A percentile compares a stretch with the other conserved stretches of the same genome.
Evolutionary conservation across 106 monocot genomes (phyloP).

Genomic region (Triglochin maritima): DNA sequence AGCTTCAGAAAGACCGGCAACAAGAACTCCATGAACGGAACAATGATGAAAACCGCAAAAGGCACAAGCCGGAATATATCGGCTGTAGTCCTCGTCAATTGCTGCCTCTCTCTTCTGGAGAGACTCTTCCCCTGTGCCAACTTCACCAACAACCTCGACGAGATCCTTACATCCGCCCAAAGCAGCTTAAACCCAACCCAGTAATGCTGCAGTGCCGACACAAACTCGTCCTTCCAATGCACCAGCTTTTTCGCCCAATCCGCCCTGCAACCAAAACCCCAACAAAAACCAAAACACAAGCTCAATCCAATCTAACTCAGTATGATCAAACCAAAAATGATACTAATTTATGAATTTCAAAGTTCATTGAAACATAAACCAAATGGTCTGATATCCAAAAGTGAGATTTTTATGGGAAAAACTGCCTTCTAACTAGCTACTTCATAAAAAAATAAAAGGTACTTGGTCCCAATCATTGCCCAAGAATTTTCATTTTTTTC

Average conservation of each 20-base stretch:
- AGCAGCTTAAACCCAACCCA: constrained; percentile 86
- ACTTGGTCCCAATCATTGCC: no score
- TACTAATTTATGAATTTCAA: no score
- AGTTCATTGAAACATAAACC: no score
- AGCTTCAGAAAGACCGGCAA: constrained; percentile 81
- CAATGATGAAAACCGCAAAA: constrained; percentile 88
- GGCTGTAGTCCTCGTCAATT: constrained; percentile 88
- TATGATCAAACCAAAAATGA: no score
- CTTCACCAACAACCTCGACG: constrained; percentile 72
- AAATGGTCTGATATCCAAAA: no score
- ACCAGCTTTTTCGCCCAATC: constrained; percentile 51
- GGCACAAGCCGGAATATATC: constrained; percentile 96
- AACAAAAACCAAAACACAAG: constrained; percentile 8
- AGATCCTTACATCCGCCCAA: constrained; percentile 83
- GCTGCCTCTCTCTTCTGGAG: constrained; percentile 84
- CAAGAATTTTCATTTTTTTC: no score
- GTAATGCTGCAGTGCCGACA: constrained; percentile 77
- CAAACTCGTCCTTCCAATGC: constrained; percentile 79
- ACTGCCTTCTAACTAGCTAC: no score
- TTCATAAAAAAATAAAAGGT: no score
- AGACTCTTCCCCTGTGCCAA: constrained; percentile 81
- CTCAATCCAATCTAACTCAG: background rate
- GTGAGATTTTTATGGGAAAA: no score
- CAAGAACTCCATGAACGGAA: constrained; percentile 97
- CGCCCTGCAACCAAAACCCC: constrained; percentile 22